A percentile compares a stretch with the other conserved stretches of the same genome.
Conservation (phyloP, 495 filamentous ascomycete genomes). For the Penicillium egyptiacum region DNA sequence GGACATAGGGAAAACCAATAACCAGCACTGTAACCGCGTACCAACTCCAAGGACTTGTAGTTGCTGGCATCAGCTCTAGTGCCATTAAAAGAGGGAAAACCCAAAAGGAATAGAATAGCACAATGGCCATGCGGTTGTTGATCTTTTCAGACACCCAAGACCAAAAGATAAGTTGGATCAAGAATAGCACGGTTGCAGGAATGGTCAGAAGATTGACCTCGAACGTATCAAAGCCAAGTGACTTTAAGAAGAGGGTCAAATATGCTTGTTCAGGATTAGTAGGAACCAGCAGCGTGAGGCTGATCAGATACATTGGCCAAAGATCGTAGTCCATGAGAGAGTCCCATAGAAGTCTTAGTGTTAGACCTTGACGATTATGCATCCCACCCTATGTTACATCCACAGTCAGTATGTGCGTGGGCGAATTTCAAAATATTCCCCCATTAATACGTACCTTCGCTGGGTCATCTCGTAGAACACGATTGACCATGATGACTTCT, state of each 20-base stretch:
- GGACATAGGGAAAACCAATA: conserved; percentile 27
- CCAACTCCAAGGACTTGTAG: conserved; percentile 18
- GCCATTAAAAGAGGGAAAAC: conserved; percentile 46
- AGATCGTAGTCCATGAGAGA: conserved; percentile 62
- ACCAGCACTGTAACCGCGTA: conserved; percentile 22
- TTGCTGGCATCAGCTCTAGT: conserved; percentile 15
- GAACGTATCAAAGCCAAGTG: conserved; percentile 59
- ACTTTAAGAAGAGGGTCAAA: conserved; percentile 53
- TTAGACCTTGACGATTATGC: conserved; percentile 58
- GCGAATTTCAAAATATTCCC: background rate
- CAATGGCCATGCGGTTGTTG: conserved; percentile 49
- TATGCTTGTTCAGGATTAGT: conserved; percentile 32
- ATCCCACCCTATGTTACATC: conserved; percentile 26
- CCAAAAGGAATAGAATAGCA: conserved; percentile 53
- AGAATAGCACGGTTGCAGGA: conserved; percentile 26
- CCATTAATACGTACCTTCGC: conserved; percentile 47
- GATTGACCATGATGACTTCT: conserved; percentile 69
- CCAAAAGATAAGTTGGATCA: conserved; percentile 42
- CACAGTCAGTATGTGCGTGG: background rate
- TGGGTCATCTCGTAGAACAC: conserved; percentile 69
- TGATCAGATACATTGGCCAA: conserved; percentile 64
- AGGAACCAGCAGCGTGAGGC: conserved; percentile 33
- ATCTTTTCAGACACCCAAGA: conserved; percentile 58
- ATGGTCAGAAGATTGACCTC: conserved; percentile 61
- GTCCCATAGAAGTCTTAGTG: conserved; percentile 51